Evolutionary conservation across 2,329 filamentous ascomycete species (phyloP).

Genomic region (Aspergillus uvarum): DNA sequence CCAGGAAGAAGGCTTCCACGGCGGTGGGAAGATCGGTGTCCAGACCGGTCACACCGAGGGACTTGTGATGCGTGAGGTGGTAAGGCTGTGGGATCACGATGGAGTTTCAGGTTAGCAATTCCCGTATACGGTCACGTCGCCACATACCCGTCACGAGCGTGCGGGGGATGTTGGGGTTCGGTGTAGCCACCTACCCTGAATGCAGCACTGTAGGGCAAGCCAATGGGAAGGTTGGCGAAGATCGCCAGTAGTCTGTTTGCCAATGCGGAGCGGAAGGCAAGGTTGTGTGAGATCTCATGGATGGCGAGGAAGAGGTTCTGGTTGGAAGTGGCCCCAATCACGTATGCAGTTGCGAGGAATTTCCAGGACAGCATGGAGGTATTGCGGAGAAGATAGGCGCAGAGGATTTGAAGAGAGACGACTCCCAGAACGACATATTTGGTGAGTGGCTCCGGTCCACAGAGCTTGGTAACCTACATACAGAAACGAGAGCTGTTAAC

Average conservation of each 20-base stretch:
- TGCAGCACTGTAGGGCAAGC: slow-evolving; percentile 90
- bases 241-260: slow-evolving; percentile 87
- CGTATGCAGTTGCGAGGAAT: slow-evolving; percentile 84
- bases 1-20: slow-evolving; percentile 85
- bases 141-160: not conserved
- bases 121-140: not conserved
- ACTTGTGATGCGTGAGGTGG: slow-evolving; percentile 98
- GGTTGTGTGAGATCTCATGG: slow-evolving; percentile 97
- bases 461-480: slow-evolving; percentile 85
- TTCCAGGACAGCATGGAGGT: slow-evolving; percentile 77
- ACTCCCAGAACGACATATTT: slow-evolving; percentile 88
- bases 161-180: not conserved
- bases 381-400: slow-evolving; percentile 74
- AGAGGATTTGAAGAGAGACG: slow-evolving; percentile 74
- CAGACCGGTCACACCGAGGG: slow-evolving; percentile 89
- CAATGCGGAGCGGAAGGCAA: slow-evolving; percentile 79
- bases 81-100: slow-evolving; percentile 63
- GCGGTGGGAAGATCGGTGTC: slow-evolving; percentile 94
- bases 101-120: not conserved
- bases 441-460: slow-evolving; percentile 90
- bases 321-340: slow-evolving; percentile 91
- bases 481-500: slow-evolving; percentile 13
- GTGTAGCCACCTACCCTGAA: slow-evolving; percentile 66
- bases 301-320: slow-evolving; percentile 98
- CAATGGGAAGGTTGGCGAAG: slow-evolving; percentile 93